These are phyloP conservation scores for Salix koriyanagi DNA, from an alignment of 345 rosid species.

Conservation along the genomic window DNA sequence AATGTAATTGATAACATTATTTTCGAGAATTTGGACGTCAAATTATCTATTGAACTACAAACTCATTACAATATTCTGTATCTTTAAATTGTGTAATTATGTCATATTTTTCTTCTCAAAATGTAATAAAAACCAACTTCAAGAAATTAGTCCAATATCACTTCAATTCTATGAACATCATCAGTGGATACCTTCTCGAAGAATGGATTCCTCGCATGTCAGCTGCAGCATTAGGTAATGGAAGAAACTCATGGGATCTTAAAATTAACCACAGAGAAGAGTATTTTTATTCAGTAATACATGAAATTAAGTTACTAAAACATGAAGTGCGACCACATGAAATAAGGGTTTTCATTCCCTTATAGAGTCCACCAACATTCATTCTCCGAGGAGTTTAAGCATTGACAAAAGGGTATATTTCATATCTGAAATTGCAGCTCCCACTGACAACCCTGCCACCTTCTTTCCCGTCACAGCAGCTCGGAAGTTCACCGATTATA, in stretches of 20 bases:
- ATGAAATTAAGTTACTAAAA: neutral
- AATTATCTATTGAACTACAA: no score
- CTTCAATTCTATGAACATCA: neutral
- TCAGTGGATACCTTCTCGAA: neutral
- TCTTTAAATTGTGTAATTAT: no score
- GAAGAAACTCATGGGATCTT: neutral
- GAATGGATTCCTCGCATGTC: neutral
- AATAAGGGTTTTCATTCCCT: neutral
- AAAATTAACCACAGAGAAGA: neutral
- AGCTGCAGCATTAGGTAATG: neutral
- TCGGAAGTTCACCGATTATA: conserved; percentile 34
- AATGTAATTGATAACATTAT: no score
- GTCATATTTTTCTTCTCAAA: no score
- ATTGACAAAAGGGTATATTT: conserved; percentile 44
- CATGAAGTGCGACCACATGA: neutral
- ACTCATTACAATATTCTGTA: no score
- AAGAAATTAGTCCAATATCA: no score
- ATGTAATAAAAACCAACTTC: no score
- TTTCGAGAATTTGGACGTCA: no score
- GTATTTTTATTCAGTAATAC: neutral
- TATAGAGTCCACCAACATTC: neutral
- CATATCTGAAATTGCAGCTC: conserved; percentile 43
- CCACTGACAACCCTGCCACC: conserved; percentile 48
- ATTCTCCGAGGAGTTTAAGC: neutral
- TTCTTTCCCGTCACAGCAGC: conserved; percentile 47